Percentiles rank a stretch among this genome's conserved stretches.
phyloP scores from a whole-genome alignment of 2,329 filamentous ascomycete species.

The Neonectria sp. region DNA sequence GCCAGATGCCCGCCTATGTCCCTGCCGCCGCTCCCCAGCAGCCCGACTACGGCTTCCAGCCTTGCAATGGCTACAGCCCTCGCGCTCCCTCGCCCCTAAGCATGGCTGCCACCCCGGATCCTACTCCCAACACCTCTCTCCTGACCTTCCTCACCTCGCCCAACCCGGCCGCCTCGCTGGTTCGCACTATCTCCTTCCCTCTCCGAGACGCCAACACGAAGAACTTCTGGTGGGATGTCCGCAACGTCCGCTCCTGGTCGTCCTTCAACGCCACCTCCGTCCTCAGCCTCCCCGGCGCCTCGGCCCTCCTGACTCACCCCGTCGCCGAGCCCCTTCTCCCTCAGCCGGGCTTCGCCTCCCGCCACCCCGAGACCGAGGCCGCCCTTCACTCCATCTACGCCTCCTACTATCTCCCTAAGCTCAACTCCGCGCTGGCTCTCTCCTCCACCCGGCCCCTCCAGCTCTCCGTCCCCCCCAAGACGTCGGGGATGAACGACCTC shows the following conservation, averaged over 20 bases:
- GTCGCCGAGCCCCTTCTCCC: conserved; percentile 75
- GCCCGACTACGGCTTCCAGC: conserved; percentile 60
- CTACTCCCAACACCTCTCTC: conserved; percentile 76
- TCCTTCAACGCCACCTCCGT: conserved; percentile 83
- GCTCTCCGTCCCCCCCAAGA: conserved; percentile 60
- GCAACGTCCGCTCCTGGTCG: conserved; percentile 87
- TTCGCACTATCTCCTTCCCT: conserved; percentile 82
- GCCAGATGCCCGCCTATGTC: conserved; percentile 73
- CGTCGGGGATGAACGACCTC: conserved; percentile 62
- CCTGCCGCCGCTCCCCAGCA: conserved; percentile 34
- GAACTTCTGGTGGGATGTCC: conserved; percentile 97
- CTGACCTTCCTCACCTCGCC: conserved; percentile 82
- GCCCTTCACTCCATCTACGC: conserved; percentile 83
- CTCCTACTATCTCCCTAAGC: conserved; percentile 85
- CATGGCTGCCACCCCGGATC: conserved; percentile 59
- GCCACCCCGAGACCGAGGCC: conserved; percentile 84
- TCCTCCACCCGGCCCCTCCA: conserved; percentile 78
- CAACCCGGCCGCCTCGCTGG: conserved; percentile 87
- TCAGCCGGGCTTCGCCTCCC: conserved; percentile 68
- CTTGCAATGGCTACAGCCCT: conserved; percentile 57
- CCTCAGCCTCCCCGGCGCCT: conserved; percentile 79
- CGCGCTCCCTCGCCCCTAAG: conserved; percentile 64
- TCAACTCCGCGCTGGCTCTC: conserved; percentile 86
- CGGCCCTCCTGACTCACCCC: conserved; percentile 79
- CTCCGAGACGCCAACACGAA: conserved; percentile 77